Percentiles rank a stretch among this genome's conserved stretches.
These are phyloP conservation scores for Aspergillus luchuensis DNA, from an alignment of 2,329 filamentous ascomycete species.

Conservation along the genomic window DNA sequence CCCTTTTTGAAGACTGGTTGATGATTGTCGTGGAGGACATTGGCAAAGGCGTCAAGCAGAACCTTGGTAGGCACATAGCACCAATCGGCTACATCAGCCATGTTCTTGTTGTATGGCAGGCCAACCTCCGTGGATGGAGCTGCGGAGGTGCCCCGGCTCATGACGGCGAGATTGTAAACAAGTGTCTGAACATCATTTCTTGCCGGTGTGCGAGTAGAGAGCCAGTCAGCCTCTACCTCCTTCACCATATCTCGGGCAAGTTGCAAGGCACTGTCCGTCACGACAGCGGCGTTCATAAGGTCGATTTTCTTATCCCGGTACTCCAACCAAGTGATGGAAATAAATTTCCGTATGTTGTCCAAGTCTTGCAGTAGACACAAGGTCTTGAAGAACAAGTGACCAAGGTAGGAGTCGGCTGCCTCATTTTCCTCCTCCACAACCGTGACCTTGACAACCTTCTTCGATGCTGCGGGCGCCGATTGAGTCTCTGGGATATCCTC, in stretches of 20 bases:
- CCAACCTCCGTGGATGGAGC: slow-evolving; percentile 26
- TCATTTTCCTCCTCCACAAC: slow-evolving; percentile 19
- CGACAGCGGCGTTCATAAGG: slow-evolving; percentile 35
- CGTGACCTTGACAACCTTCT: slow-evolving; percentile 26
- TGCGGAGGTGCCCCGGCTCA: slow-evolving; percentile 14
- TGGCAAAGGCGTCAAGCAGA: slow-evolving; percentile 25
- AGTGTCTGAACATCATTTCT: slow-evolving; percentile 10
- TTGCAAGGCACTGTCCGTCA: slow-evolving; percentile 35
- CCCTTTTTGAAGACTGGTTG: slow-evolving; percentile 31
- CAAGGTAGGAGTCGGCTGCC: slow-evolving; percentile 17
- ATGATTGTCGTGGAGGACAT: slow-evolving; percentile 23
- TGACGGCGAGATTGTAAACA: slow-evolving; percentile 13
- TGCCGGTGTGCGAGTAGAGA: slow-evolving; percentile 7
- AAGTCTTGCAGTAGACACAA: slow-evolving; percentile 36
- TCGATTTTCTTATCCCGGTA: slow-evolving; percentile 33
- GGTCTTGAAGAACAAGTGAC: slow-evolving; percentile 26
- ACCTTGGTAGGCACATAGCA: slow-evolving; percentile 24
- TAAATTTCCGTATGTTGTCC: slow-evolving; percentile 31
- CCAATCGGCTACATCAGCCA: slow-evolving; percentile 31
- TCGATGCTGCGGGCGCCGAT: slow-evolving; percentile 12
- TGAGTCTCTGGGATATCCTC: slow-evolving; percentile 18
- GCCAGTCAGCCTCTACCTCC: slow-evolving; percentile 22
- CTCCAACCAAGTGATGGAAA: slow-evolving; percentile 33
- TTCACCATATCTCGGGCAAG: slow-evolving; percentile 27
- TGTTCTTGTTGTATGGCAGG: slow-evolving; percentile 30